Conservation (phyloP, 495 filamentous ascomycete species). For the Parachaetomium inaequale region DNA sequence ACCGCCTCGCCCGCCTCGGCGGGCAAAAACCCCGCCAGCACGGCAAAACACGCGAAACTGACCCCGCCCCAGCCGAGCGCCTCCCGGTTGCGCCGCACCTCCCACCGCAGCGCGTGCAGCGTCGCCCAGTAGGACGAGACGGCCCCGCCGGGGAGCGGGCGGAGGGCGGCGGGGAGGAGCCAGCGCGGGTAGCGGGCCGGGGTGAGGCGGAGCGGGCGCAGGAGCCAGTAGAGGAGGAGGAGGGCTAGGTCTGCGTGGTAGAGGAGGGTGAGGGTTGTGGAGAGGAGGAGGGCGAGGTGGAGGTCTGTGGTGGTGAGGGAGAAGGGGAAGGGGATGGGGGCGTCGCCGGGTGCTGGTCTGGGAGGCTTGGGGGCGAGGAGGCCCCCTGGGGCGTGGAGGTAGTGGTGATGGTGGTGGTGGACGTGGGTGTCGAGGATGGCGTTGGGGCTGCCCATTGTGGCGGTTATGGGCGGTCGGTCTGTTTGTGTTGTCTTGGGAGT, state of each 20-base stretch:
- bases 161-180: background rate
- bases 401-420: background rate
- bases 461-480: too few species aligned
- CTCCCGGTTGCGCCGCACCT: background rate
- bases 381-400: background rate
- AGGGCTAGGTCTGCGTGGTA: background rate
- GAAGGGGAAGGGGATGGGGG: background rate
- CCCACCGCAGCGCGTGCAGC: background rate
- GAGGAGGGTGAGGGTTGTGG: background rate
- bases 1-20: background rate
- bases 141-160: background rate
- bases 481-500: too few species aligned
- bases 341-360: background rate
- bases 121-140: constrained; percentile 3
- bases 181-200: background rate
- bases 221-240: background rate
- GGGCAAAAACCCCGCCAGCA: background rate
- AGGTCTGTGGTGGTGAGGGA: background rate
- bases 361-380: background rate
- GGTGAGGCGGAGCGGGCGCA: background rate
- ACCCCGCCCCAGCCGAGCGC: background rate
- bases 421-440: background rate
- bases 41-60: background rate
- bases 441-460: too few species aligned
- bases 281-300: background rate